phyloP scores from a whole-genome alignment of 2,329 filamentous ascomycete genomes.

The Colletotrichum nymphaeae region DNA sequence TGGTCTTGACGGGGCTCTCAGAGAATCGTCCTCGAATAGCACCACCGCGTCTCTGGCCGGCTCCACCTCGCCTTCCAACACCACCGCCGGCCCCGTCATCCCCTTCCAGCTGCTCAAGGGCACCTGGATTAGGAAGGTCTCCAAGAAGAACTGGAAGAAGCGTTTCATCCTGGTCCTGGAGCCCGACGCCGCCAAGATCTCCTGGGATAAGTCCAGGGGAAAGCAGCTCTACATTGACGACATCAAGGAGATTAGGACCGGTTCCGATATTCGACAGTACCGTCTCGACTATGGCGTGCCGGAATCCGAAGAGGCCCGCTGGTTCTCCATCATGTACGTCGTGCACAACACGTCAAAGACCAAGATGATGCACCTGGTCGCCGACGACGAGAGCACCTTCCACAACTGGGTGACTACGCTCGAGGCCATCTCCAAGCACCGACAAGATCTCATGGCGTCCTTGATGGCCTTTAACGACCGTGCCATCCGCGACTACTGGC shows the following conservation, averaged over 20 bases:
- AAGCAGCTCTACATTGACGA: conserved; percentile 96
- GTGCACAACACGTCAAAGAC: conserved; percentile 82
- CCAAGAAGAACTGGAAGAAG: conserved; percentile 82
- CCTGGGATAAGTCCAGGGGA: conserved; percentile 80
- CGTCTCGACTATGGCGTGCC: conserved; percentile 83
- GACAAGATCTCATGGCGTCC: conserved; percentile 90
- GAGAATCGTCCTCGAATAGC: conserved; percentile 61
- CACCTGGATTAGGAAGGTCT: conserved; percentile 83
- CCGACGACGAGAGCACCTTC: conserved; percentile 77
- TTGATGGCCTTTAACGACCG: conserved; percentile 87
- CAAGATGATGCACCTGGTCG: conserved; percentile 90
- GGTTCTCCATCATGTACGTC: conserved; percentile 92
- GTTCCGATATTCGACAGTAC: conserved; percentile 87
- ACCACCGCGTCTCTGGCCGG: conserved; percentile 59
- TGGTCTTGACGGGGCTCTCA: conserved; percentile 53
- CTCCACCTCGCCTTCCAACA: conserved; percentile 49
- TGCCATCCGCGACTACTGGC: conserved; percentile 87
- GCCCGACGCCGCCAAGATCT: conserved; percentile 85
- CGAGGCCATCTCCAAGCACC: conserved; percentile 84
- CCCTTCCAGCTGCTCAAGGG: conserved; percentile 83
- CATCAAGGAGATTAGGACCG: conserved; percentile 89
- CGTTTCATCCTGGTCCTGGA: conserved; percentile 80
- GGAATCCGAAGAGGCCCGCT: conserved; percentile 74
- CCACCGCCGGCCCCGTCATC: conserved; percentile 76
- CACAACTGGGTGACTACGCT: conserved; percentile 86